Evolutionary conservation across 208 protist species (phyloP).

Genomic region (Angomonas deanei): DNA sequence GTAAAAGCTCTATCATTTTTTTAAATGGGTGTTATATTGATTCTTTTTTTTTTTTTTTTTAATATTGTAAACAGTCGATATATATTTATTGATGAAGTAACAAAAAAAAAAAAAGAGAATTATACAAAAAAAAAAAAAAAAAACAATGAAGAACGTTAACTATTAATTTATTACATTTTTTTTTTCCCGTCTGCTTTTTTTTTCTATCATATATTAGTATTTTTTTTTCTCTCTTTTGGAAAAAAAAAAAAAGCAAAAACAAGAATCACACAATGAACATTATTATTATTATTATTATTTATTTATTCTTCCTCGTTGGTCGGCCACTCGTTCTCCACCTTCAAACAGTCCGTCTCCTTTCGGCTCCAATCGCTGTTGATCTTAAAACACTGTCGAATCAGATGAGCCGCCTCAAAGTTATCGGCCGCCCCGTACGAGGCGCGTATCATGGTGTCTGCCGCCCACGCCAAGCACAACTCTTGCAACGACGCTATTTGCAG

Average conservation of each 20-base stretch:
- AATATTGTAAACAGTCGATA: neutral
- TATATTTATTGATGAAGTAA: neutral
- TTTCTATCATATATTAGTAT: no score
- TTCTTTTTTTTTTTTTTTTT: neutral
- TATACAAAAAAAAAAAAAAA: neutral
- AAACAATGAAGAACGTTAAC: neutral
- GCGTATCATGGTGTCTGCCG: constrained; percentile 62
- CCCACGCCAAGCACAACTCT: constrained; percentile 58
- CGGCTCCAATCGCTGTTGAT: constrained; percentile 58
- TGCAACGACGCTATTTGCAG: constrained; percentile 48
- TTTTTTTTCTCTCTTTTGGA: constrained; percentile 9
- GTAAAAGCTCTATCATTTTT: no score
- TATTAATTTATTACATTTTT: neutral
- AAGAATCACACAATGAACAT: constrained; percentile 7
- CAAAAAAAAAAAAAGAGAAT: neutral
- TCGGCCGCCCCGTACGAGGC: constrained; percentile 49
- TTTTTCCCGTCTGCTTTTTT: neutral
- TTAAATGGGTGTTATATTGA: no score
- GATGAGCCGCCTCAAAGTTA: constrained; percentile 62
- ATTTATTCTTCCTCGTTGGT: constrained; percentile 51
- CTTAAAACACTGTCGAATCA: constrained; percentile 63
- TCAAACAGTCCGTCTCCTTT: constrained; percentile 64
- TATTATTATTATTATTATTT: neutral
- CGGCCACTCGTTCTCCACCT: constrained; percentile 85
- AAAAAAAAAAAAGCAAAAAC: constrained; percentile 6